phyloP scores from a whole-genome alignment of 495 filamentous ascomycete genomes.

The Terfezia claveryi region DNA sequence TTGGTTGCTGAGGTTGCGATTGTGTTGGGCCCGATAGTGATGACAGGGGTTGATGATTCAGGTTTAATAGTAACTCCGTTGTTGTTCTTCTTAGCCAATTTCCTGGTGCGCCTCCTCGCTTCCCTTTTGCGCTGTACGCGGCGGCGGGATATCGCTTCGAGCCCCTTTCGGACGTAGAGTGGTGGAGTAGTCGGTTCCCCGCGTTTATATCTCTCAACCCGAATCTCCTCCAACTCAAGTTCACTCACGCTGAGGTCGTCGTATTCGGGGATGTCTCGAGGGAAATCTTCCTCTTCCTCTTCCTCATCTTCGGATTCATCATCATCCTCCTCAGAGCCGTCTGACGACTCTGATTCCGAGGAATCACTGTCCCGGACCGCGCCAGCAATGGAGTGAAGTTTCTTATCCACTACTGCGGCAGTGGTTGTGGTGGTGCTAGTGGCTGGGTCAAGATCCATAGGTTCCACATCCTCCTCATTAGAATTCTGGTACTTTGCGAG shows the following conservation, averaged over 20 bases:
- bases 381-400: too few species aligned
- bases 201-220: conserved; percentile 15
- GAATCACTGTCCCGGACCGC: too few species aligned
- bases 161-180: conserved; percentile 9
- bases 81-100: too few species aligned
- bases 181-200: conserved; percentile 18
- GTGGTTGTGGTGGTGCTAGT: background rate
- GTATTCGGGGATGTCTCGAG: too few species aligned
- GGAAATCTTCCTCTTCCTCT: conserved; percentile 15
- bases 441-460: conserved; percentile 6
- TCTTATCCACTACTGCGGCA: background rate
- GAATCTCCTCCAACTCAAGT: conserved; percentile 13
- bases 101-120: too few species aligned
- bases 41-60: too few species aligned
- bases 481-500: conserved; percentile 25
- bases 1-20: too few species aligned
- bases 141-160: conserved; percentile 4
- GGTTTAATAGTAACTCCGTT: too few species aligned
- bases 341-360: too few species aligned
- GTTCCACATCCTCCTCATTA: conserved; percentile 19
- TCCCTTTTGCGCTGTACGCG: too few species aligned
- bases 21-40: too few species aligned
- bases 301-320: conserved; percentile 16
- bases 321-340: conserved; percentile 6
- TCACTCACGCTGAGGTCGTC: too few species aligned